Evolutionary conservation across 2,329 filamentous ascomycete genomes (phyloP).

Genomic region (Ophiostoma himal-ulmi): DNA sequence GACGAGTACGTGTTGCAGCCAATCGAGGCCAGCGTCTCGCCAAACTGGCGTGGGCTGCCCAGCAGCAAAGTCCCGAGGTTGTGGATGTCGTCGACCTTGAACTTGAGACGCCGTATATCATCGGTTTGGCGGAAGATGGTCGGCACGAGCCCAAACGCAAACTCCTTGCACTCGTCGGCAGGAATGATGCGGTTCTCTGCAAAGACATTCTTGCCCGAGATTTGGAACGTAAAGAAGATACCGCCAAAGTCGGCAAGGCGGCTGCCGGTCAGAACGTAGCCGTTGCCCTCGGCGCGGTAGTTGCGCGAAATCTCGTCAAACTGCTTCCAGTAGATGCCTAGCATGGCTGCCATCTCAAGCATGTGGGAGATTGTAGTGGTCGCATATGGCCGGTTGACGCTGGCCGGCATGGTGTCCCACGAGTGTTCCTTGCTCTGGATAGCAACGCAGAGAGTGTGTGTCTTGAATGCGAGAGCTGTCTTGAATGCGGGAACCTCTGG

Average conservation of each 20-base stretch:
- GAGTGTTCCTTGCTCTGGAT: constrained; percentile 42
- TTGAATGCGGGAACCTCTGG: constrained; percentile 18
- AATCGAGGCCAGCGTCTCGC: constrained; percentile 47
- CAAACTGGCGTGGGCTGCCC: constrained; percentile 45
- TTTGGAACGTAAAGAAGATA: constrained; percentile 51
- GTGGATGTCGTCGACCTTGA: constrained; percentile 38
- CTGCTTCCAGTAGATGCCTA: constrained; percentile 55
- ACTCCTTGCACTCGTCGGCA: constrained; percentile 47
- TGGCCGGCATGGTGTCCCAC: constrained; percentile 49
- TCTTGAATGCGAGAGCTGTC: constrained; percentile 23
- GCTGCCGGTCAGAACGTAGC: constrained; percentile 45
- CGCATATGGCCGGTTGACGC: constrained; percentile 45
- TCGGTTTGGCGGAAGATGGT: constrained; percentile 45
- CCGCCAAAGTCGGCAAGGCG: constrained; percentile 46
- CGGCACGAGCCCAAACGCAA: constrained; percentile 51
- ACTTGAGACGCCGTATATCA: constrained; percentile 37
- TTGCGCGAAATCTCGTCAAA: constrained; percentile 48
- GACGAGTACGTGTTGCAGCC: constrained; percentile 50
- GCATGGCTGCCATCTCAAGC: constrained; percentile 48
- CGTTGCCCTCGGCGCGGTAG: constrained; percentile 52
- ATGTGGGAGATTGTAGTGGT: constrained; percentile 52
- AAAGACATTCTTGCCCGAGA: constrained; percentile 46
- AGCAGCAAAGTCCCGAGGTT: constrained; percentile 44
- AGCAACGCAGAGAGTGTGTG: constrained; percentile 42
- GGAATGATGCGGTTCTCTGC: constrained; percentile 48